Percentiles rank a stretch among this genome's conserved stretches.
Conservation (phyloP, 345 rosid species). For the Ailanthus altissimus region DNA sequence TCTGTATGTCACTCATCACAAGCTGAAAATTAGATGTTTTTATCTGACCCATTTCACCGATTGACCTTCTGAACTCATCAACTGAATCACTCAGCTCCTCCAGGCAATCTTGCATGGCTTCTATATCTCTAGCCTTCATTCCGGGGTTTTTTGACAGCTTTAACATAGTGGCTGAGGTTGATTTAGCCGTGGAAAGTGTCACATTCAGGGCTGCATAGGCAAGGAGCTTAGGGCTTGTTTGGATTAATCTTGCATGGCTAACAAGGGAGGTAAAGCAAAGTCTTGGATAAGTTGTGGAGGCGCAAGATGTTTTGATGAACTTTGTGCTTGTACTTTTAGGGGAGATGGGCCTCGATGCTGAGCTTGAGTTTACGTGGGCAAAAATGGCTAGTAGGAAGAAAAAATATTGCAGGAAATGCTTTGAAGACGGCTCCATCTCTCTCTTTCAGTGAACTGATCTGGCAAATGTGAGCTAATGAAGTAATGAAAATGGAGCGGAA, state of each 20-base stretch:
- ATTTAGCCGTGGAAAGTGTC: constrained; percentile 45
- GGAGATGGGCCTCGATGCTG: constrained; percentile 29
- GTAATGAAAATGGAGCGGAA: constrained; percentile 27
- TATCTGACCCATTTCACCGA: constrained; percentile 48
- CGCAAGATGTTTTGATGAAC: constrained; percentile 65
- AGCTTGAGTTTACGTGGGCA: constrained; percentile 21
- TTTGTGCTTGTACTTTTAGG: constrained; percentile 33
- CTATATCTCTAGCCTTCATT: constrained; percentile 48
- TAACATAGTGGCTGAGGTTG: constrained; percentile 43
- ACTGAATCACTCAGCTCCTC: constrained; percentile 61
- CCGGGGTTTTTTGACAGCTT: constrained; percentile 44
- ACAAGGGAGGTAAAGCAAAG: constrained; percentile 68
- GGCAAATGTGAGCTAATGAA: constrained; percentile 5
- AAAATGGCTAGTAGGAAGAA: constrained; percentile 21
- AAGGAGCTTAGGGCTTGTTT: constrained; percentile 66
- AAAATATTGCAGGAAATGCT: constrained; percentile 11
- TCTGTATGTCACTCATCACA: constrained; percentile 55
- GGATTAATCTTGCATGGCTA: constrained; percentile 53
- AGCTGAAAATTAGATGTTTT: constrained; percentile 35
- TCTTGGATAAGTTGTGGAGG: constrained; percentile 55
- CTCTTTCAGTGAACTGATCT: not conserved
- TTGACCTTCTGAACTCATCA: constrained; percentile 57
- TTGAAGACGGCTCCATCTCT: constrained; percentile 26
- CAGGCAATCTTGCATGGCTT: constrained; percentile 67
- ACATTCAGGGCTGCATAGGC: constrained; percentile 68